Evolutionary conservation across 805 yeast genomes (phyloP).

Genomic region (Huiozyma sinensis): DNA sequence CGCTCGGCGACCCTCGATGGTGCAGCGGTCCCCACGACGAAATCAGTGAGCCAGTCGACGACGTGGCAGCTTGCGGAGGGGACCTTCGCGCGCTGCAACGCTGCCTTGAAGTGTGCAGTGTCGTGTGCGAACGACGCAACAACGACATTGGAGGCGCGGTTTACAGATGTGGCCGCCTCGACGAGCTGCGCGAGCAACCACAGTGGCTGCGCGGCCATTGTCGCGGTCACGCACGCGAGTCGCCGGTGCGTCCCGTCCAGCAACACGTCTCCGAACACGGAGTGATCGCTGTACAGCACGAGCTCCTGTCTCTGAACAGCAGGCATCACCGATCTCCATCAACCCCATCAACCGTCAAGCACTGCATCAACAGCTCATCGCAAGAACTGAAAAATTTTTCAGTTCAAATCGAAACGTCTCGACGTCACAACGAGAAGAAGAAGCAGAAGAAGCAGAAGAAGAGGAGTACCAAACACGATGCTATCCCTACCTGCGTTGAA

Average conservation of each 20-base stretch:
- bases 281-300: conserved; percentile 39
- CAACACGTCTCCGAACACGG: conserved; percentile 29
- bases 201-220: conserved; percentile 46
- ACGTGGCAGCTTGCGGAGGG: conserved; percentile 19
- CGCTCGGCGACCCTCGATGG: not conserved
- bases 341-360: not conserved
- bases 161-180: conserved; percentile 38
- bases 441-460: too few species aligned
- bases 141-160: conserved; percentile 10
- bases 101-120: conserved; percentile 8
- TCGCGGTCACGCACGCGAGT: conserved; percentile 31
- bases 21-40: conserved; percentile 23
- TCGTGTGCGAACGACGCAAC: conserved; percentile 24
- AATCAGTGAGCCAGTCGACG: conserved; percentile 38
- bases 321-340: too few species aligned
- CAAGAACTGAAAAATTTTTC: conserved; percentile 1
- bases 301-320: conserved; percentile 47
- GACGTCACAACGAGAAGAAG: too few species aligned
- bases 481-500: conserved; percentile 42
- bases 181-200: conserved; percentile 52
- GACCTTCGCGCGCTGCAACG: conserved; percentile 18
- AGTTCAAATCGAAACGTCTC: too few species aligned
- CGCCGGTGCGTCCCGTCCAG: conserved; percentile 12
- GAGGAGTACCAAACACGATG: conserved; percentile 5
- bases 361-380: conserved; percentile 3